Evolutionary conservation across 1,284 basidiomycete genomes (phyloP), one percentile per base, ranked within the genome.

Genomic region (Cryptococcus maquisensis): DNA sequence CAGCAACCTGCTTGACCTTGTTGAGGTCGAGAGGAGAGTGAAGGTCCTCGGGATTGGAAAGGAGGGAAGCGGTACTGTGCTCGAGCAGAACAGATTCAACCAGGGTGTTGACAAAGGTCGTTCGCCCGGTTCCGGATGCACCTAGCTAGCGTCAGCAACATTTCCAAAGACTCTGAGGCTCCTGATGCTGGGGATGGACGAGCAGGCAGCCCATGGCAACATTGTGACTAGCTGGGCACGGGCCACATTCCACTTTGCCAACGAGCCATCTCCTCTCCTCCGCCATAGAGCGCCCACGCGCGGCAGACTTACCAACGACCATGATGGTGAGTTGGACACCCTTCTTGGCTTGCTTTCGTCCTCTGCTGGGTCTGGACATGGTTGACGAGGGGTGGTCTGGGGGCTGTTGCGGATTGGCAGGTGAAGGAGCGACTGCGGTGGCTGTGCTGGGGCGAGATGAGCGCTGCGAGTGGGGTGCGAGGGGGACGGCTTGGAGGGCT

Each of bases 81-180:
- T 81, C 74, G 49, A 94, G 80, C 39, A 94, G 88, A 69, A 91
- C 88, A 39, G 88, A 88, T 80, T 96, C 94, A 80, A 92, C 95
- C 49, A 97, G 87, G 41, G 93, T 98, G 81, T 98, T 98, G 72
- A 97, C 91, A 73, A 98, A 97, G 50, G 94, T 98, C 56, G 94
- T 97, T 56, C 93, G 88, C 53, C 94, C 94, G 55, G 91, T 93
- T 49, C 94, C 94, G 74, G 92, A 95, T 53, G 91, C 88, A 80
- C 93, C 94, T 77, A 60, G 4, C 38, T 8, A 20, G 46, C 35
- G 24, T 47, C 46, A 47, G 46, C 16, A 18, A 5, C 16, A 36
- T 24, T 8, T 45, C 18, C 23, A n/a, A 23, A n/a, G 2, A 47
- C 4, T 28, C 7, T 15, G 15, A 18, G 15, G 20, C 46, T 10